Conservation (phyloP, 148 eudicot genomes). For the Amaranthus cruentus region DNA sequence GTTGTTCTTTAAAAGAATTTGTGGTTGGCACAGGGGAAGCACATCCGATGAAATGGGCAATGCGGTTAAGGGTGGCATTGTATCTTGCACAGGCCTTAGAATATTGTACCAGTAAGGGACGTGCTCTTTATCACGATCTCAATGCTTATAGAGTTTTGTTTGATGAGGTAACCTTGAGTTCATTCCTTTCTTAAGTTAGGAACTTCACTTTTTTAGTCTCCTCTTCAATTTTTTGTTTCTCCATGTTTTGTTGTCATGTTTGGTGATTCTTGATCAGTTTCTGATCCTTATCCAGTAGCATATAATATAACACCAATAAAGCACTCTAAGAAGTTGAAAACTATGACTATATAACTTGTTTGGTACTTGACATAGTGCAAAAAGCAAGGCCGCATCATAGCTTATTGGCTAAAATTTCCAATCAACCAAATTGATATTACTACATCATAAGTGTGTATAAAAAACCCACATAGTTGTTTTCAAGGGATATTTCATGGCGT, state of each 20-base stretch:
- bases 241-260: neutral
- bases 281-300: neutral
- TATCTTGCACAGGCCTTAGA: slow-evolving; percentile 91
- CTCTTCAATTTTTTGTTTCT: neutral
- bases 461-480: too few relatives aligned
- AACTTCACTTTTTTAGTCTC: neutral
- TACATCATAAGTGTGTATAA: too few relatives aligned
- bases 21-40: slow-evolving; percentile 64
- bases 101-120: slow-evolving; percentile 82
- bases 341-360: neutral
- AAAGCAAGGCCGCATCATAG: too few relatives aligned
- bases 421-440: too few relatives aligned
- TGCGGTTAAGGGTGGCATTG: slow-evolving; percentile 92
- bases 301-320: neutral
- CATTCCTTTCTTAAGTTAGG: neutral
- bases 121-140: slow-evolving; percentile 92
- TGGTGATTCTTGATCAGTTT: neutral
- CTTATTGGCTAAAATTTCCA: too few relatives aligned
- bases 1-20: neutral
- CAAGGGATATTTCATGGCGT: too few relatives aligned
- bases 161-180: slow-evolving; percentile 62
- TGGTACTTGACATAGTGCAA: too few relatives aligned
- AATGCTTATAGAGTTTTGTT: slow-evolving; percentile 92
- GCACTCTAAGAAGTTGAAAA: neutral
- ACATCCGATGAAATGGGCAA: slow-evolving; percentile 93